A percentile compares a stretch with the other conserved stretches of the same genome.
Evolutionary conservation across 345 rosid species (phyloP).

Genomic region (Populus deltoides): DNA sequence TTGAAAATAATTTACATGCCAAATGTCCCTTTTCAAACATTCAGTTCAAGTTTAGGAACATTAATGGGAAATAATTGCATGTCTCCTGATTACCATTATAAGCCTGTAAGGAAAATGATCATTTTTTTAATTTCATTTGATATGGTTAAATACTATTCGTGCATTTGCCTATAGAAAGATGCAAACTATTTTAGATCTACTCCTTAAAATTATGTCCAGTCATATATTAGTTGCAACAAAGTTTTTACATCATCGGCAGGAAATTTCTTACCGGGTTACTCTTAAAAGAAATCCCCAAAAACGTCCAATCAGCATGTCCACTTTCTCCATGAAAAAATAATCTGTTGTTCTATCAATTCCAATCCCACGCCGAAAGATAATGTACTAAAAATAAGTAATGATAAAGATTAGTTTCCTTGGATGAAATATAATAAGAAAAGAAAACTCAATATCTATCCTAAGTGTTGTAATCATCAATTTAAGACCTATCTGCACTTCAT

Average conservation of each 20-base stretch:
- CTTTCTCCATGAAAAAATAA: constrained; percentile 79
- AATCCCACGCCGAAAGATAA: constrained; percentile 90
- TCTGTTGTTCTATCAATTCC: constrained; percentile 78
- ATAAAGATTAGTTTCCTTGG: constrained; percentile 12
- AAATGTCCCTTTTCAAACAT: background rate
- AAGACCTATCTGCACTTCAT: background rate
- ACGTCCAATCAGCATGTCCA: constrained; percentile 75
- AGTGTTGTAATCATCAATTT: background rate
- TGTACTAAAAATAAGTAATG: constrained; percentile 45
- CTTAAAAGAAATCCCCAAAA: constrained; percentile 66
- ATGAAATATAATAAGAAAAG: background rate
- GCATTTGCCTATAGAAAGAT: background rate
- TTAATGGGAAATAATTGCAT: background rate
- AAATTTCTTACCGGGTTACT: constrained; percentile 54
- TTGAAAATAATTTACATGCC: background rate
- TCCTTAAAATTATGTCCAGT: constrained; percentile 7
- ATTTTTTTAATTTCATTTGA: background rate
- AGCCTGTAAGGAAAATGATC: background rate
- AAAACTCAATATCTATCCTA: background rate
- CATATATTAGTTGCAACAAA: constrained; percentile 1
- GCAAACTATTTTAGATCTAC: background rate
- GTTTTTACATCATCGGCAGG: background rate
- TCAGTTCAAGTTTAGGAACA: constrained; percentile 13
- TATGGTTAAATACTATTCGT: background rate
- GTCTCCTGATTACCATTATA: background rate